Conservation (phyloP, 352 stramenopile species). For the Phytophthora idaei region DNA sequence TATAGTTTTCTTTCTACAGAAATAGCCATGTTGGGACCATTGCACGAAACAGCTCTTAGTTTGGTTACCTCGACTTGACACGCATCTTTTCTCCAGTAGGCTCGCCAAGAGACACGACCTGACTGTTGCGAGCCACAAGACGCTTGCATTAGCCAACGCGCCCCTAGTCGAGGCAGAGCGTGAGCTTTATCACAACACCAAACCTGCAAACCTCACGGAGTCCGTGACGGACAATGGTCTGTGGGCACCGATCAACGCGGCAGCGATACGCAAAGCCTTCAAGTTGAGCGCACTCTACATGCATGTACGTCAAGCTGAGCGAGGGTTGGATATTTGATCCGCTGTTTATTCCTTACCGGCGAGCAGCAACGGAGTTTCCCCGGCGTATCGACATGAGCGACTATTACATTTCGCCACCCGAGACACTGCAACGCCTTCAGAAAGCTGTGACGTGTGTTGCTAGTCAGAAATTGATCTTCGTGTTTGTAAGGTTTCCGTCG, state of each 20-base stretch:
- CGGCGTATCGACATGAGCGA: neutral
- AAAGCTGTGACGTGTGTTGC: constrained; percentile 12
- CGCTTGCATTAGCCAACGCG: constrained; percentile 27
- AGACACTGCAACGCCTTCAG: constrained; percentile 4
- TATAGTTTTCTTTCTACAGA: no score
- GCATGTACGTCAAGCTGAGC: neutral
- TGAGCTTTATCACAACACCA: constrained; percentile 16
- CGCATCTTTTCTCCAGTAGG: constrained; percentile 35
- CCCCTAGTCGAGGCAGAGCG: constrained; percentile 11
- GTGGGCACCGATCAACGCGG: constrained; percentile 1
- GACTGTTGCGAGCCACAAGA: constrained; percentile 24
- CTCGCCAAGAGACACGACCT: constrained; percentile 15
- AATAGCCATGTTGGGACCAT: no score
- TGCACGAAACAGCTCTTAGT: no score
- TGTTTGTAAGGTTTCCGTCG: neutral
- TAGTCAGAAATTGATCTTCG: constrained; percentile 7
- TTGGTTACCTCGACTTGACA: constrained; percentile 12
- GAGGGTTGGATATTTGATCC: neutral
- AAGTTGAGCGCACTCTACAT: constrained; percentile 1
- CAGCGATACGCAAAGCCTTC: constrained; percentile 22
- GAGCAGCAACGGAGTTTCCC: neutral
- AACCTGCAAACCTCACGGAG: constrained; percentile 1
- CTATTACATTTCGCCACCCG: constrained; percentile 6
- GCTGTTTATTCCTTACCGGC: neutral
- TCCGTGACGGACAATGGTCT: neutral